These are phyloP conservation scores for Psilocybe cubensis DNA, from an alignment of 768 basidiomycete species.

Conservation along the genomic window DNA sequence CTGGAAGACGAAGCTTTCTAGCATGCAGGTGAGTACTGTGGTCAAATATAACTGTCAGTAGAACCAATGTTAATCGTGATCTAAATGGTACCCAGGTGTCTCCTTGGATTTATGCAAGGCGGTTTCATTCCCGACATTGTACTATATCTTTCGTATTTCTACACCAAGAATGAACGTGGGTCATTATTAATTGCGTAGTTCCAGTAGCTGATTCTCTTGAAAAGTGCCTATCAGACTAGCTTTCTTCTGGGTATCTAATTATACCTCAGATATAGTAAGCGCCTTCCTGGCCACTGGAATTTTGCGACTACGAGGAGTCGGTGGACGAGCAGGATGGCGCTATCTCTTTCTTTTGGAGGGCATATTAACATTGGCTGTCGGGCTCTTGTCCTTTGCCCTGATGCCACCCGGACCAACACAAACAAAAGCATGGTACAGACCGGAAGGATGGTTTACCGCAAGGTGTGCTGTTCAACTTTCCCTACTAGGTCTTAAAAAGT, in stretches of 20 bases:
- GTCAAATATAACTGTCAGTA: no score
- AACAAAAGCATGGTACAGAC: conserved; percentile 61
- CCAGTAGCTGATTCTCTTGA: background rate
- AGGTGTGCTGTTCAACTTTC: conserved; percentile 38
- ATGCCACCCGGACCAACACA: conserved; percentile 69
- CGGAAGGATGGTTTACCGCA: conserved; percentile 69
- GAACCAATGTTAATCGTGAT: background rate
- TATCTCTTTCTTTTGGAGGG: conserved; percentile 64
- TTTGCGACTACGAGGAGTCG: conserved; percentile 52
- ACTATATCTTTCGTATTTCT: conserved; percentile 68
- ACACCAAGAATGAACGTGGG: conserved; percentile 59
- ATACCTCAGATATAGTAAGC: conserved; percentile 54
- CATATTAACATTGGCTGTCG: conserved; percentile 50
- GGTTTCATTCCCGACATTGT: conserved; percentile 69
- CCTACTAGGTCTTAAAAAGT: background rate
- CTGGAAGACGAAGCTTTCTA: conserved; percentile 55
- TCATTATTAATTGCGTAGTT: conserved; percentile 2
- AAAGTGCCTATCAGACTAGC: conserved; percentile 68
- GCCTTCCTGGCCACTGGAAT: conserved; percentile 72
- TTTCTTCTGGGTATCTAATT: conserved; percentile 70
- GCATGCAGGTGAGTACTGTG: conserved; percentile 46
- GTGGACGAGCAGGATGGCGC: conserved; percentile 58
- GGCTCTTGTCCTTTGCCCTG: conserved; percentile 54
- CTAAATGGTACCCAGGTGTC: conserved; percentile 34
- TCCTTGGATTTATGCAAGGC: conserved; percentile 65